Evolutionary conservation across 2,329 filamentous ascomycete genomes (phyloP), one percentile per base, ranked within the genome.

Genomic region (Dissoconium aciculare): DNA sequence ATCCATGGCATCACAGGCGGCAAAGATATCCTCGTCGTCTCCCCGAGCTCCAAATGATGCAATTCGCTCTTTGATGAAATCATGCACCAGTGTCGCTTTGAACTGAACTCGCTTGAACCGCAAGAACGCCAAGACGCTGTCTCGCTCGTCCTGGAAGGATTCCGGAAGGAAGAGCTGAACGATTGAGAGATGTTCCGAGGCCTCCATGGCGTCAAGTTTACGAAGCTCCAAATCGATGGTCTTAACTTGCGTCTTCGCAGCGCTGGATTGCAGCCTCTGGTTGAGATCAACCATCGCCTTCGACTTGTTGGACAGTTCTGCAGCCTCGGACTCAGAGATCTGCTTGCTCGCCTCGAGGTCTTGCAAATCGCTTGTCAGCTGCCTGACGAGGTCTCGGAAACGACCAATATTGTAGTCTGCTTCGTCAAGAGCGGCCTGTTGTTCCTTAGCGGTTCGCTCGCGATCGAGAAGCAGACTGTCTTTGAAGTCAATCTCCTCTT

Each of bases 241-340:
- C 61, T 93, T 95, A 48, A 82, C 76, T 53, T 93, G 87, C 3
- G 87, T 79, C 61, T 93, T 93, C 24, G 83, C 71, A 8, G 84
- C 84, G 9, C 84, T 91, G 33, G 80, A 71, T 50, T 93, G 87
- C 26, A 98, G 68, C 58, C 92, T 91, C 68, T 87, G 71, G 55
- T 95, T 95, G 27, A 98, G 68, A 49, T 98, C 87, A 71, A 93
- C 80, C 78, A 98, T 92, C 32, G 87, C 84, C 39, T 84, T 74
- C 26, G 87, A 92, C 39, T 83, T 78, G 46, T 72, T 80, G 41
- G 77, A 85, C 33, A 95, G 71, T 53, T 95, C 83, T 52, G 85
- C 84, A 1, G 87, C 84, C 53, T 95, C 85, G 11, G 78, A 78
- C 54, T 95, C 89, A 1, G 84, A 91, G 43, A 95, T 79, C 26